Base-by-base conservation (phyloP, 441 rosid species). In the Francoa sonchifolia region DNA sequence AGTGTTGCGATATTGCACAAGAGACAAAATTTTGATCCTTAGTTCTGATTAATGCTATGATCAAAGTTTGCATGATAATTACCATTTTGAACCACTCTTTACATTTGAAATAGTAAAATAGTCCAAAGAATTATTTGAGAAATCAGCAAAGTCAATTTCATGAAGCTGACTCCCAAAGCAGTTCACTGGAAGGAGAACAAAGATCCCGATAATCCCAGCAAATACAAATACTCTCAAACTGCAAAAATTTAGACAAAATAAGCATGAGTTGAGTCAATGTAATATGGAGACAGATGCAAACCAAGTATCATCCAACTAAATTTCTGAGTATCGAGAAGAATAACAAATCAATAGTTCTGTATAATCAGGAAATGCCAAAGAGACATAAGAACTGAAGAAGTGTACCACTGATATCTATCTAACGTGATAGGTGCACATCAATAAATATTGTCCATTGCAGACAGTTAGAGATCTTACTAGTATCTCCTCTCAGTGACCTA, bases 151-250 rank as follows among this genome's bases (percentile, higher is more conserved):
- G 68, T 89, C 80, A 42, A 84, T 61, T 62, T 64, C 61, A 1
- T 43, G 25, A 49, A 88, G 77, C 54, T 71, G 76, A 65, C 69
- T 74, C 25, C 97, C 97, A 0, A 54, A 49, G 74, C 77, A 68
- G 54, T 89, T 77, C 38, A 89, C 79, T 52, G 98, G 98, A 61
- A 89, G 83, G 68, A 89, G 70, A 71, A 77, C 70, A 65, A 79
- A 74, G 61, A 76, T 47, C 42, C 97, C 98, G 46, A 89, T 75
- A 58, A 89, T 48, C 51, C 86, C 98, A 53, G 94, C 86, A 33
- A 84, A 73, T 54, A 75, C 47, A 72, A 84, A 89, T 55, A 89
- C 77, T 66, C 67, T 82, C 71, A 84, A 74, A 67, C 98, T 89
- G 84, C 70, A 81, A 29, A 41, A 51, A 10, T 53, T 40, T 63